Evolutionary conservation across 2,329 filamentous ascomycete species (phyloP).

Genomic region (Fusarium sp.): DNA sequence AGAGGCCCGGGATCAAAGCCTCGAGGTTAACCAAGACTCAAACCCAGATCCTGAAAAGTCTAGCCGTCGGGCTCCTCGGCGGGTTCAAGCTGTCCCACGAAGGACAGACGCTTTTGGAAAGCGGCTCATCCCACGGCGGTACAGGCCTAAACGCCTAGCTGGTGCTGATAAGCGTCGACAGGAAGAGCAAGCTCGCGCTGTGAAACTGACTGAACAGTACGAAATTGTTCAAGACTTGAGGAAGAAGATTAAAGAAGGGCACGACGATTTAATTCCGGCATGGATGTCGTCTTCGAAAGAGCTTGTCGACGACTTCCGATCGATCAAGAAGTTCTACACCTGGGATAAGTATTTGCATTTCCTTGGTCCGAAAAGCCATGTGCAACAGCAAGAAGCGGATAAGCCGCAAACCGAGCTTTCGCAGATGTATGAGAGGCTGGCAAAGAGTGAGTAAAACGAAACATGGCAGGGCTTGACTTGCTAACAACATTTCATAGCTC

Average conservation of each 20-base stretch:
- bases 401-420: constrained; percentile 61
- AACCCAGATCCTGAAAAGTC: constrained; percentile 9
- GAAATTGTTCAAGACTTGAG: constrained; percentile 59
- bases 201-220: constrained; percentile 58
- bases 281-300: constrained; percentile 72
- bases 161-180: constrained; percentile 59
- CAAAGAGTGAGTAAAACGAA: constrained; percentile 60
- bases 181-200: constrained; percentile 58
- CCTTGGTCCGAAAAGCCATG: constrained; percentile 56
- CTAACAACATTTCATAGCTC: constrained; percentile 46
- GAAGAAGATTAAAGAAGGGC: constrained; percentile 57
- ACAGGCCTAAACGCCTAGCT: constrained; percentile 61
- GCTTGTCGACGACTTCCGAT: constrained; percentile 73
- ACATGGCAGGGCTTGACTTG: not conserved
- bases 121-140: constrained; percentile 54
- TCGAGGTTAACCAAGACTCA: constrained; percentile 12
- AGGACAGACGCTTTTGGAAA: constrained; percentile 29
- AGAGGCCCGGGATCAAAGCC: constrained; percentile 56
- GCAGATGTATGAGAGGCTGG: constrained; percentile 68
- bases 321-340: constrained; percentile 72
- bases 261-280: constrained; percentile 57
- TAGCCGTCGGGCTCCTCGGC: constrained; percentile 27
- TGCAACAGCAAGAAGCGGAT: constrained; percentile 37
- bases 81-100: constrained; percentile 22
- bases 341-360: constrained; percentile 75